Conservation (phyloP, 768 basidiomycete genomes). For the Lanmaoa rubissima region DNA sequence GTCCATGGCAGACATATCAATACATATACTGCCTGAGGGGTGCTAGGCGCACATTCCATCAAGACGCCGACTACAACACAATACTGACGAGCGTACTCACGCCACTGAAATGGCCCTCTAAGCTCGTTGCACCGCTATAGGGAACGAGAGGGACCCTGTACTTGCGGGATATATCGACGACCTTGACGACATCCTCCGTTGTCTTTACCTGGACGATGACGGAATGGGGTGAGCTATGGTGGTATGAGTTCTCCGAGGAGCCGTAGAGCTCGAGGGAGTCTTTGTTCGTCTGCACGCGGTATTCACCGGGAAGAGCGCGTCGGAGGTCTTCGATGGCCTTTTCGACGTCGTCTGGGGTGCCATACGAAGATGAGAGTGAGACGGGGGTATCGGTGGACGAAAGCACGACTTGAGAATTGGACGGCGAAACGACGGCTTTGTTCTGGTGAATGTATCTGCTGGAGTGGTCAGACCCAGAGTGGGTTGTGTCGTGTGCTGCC, state of each 20-base stretch:
- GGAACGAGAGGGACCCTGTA: constrained; percentile 76
- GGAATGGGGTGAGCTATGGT: constrained; percentile 55
- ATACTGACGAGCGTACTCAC: constrained; percentile 36
- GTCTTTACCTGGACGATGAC: constrained; percentile 56
- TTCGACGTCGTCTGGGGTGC: constrained; percentile 44
- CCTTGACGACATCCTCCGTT: constrained; percentile 80
- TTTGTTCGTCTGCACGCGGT: constrained; percentile 50
- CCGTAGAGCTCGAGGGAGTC: constrained; percentile 55
- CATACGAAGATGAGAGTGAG: constrained; percentile 36
- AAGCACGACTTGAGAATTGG: neutral
- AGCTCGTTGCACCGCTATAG: constrained; percentile 81
- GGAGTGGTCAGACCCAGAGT: neutral
- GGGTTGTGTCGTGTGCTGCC: neutral
- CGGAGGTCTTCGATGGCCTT: constrained; percentile 55
- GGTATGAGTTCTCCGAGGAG: constrained; percentile 69
- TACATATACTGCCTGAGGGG: constrained; percentile 57
- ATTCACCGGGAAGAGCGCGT: constrained; percentile 42
- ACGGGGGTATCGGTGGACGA: neutral
- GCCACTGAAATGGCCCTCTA: constrained; percentile 85
- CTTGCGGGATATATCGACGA: constrained; percentile 74
- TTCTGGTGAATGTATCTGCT: constrained; percentile 2
- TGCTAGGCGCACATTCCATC: constrained; percentile 26
- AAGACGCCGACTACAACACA: neutral
- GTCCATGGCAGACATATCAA: constrained; percentile 69
- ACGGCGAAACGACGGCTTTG: neutral